Evolutionary conservation across 2,329 filamentous ascomycete genomes (phyloP), one percentile per base, ranked within the genome.

Genomic region (Trichothecium roseum): DNA sequence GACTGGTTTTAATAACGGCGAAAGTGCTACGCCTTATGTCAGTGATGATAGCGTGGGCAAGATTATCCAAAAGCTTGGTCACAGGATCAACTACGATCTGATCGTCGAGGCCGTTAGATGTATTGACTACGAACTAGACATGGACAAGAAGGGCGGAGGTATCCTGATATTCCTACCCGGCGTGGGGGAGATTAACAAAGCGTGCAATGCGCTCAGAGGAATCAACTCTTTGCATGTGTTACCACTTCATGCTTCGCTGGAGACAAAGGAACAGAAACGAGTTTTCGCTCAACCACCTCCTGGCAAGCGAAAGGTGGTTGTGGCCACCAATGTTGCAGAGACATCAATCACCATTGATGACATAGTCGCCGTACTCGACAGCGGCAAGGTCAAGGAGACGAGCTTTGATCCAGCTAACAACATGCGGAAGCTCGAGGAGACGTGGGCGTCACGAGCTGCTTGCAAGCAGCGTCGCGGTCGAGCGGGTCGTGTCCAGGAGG

Each of bases 261-360:
- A 93, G 49, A 89, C 89, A 8, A 72, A 72, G 3, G 89, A 96
- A 48, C 91, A 98, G 57, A 81, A 84, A 41, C 74, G 78, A 17
- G 91, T 98, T 1, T 98, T 98, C 53, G 69, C 75, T 18, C 68
- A 69, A 12, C 64, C 91, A 4, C 88, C 89, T 0, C 56, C 63
- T 3, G 87, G 87, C 1, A 88, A 85, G 59, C 74, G 91, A 26
- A 98, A 98, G 59, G 76, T 98, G 10, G 84, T 98, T 24, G 84
- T 89, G 6, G 85, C 91, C 1, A 98, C 91, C 30, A 98, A 98
- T 50, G 89, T 98, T 3, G 91, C 91, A 2, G 91, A 98, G 56
- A 98, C 91, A 0, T 96, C 91, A 3, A 96, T 98, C 54, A 98
- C 91, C 0, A 98, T 98, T 40, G 88, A 95, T 52, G 91, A 98